A percentile compares a stretch with the other conserved stretches of the same genome.
Conservation (phyloP, 2,329 filamentous ascomycete species). For the Fusarium duplospermum region DNA sequence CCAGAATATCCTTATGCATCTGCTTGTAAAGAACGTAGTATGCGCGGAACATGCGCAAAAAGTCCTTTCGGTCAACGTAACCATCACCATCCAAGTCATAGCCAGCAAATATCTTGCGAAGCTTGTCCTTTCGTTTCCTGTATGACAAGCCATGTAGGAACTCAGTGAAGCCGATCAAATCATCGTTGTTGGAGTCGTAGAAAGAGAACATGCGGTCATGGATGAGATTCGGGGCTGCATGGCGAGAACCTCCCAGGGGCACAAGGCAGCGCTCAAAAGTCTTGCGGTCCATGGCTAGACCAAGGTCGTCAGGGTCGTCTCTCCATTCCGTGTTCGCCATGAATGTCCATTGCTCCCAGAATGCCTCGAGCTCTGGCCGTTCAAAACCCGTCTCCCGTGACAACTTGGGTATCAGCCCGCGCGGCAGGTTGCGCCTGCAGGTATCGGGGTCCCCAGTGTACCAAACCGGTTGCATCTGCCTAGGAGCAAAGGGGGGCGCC, state of each 20-base stretch:
- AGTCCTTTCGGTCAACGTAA: slow-evolving; percentile 86
- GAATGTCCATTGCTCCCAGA: slow-evolving; percentile 97
- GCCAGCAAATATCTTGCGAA: slow-evolving; percentile 82
- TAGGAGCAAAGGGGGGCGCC: slow-evolving; percentile 83
- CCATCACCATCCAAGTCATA: slow-evolving; percentile 94
- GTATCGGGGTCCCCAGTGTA: slow-evolving; percentile 88
- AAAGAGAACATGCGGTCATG: slow-evolving; percentile 98
- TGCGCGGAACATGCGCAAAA: slow-evolving; percentile 89
- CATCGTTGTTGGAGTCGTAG: slow-evolving; percentile 91
- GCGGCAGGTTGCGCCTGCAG: slow-evolving; percentile 74
- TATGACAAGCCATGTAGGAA: slow-evolving; percentile 87
- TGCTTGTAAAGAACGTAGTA: slow-evolving; percentile 93
- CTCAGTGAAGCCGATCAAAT: slow-evolving; percentile 90
- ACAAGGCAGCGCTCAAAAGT: slow-evolving; percentile 94
- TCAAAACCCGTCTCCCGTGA: slow-evolving; percentile 82
- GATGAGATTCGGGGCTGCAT: slow-evolving; percentile 86
- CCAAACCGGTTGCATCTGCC: slow-evolving; percentile 84
- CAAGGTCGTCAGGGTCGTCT: slow-evolving; percentile 81
- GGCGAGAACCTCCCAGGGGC: slow-evolving; percentile 82
- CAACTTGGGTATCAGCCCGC: slow-evolving; percentile 74
- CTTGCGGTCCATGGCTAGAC: slow-evolving; percentile 88
- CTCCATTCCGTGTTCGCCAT: slow-evolving; percentile 88
- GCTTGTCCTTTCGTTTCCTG: slow-evolving; percentile 74
- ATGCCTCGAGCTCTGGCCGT: slow-evolving; percentile 86
- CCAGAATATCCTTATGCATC: slow-evolving; percentile 85